Evolutionary conservation across 768 basidiomycete genomes (phyloP).

Genomic region (Mycena haematopus): DNA sequence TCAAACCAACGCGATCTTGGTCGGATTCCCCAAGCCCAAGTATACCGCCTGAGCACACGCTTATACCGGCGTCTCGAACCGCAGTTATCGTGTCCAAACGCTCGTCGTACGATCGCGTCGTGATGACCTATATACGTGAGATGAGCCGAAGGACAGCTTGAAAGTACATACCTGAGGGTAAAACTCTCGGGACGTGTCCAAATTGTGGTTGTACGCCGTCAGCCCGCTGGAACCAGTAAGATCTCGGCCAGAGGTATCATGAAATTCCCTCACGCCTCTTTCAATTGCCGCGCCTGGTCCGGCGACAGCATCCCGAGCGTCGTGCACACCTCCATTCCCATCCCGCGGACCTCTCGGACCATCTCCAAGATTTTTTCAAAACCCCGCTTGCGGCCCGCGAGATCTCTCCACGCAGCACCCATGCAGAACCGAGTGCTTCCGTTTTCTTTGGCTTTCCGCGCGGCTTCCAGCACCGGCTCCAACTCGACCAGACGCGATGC

Average conservation of each 20-base stretch:
- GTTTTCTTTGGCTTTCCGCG: conserved; percentile 92
- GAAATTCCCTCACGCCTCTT: conserved; percentile 78
- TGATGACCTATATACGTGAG: conserved; percentile 75
- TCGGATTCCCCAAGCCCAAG: conserved; percentile 93
- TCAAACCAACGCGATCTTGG: conserved; percentile 88
- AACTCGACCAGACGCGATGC: conserved; percentile 88
- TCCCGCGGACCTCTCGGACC: conserved; percentile 88
- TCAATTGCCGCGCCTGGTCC: conserved; percentile 89
- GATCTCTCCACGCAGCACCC: conserved; percentile 98
- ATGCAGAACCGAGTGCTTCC: conserved; percentile 98
- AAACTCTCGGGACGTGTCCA: conserved; percentile 96
- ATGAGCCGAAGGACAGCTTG: background rate
- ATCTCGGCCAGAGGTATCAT: conserved; percentile 12
- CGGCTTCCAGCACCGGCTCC: conserved; percentile 92
- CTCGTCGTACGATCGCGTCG: conserved; percentile 93
- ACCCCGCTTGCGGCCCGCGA: conserved; percentile 89
- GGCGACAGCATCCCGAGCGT: conserved; percentile 97
- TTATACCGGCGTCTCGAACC: conserved; percentile 94
- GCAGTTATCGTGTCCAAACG: conserved; percentile 87
- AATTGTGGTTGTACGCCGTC: conserved; percentile 98
- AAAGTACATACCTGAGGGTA: conserved; percentile 76
- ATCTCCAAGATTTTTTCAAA: conserved; percentile 93
- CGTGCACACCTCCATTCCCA: conserved; percentile 99
- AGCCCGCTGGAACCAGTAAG: conserved; percentile 63
- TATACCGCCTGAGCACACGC: conserved; percentile 96